phyloP scores from a whole-genome alignment of 225 moss, liverwort and hornwort species.

The Physcomitrium patens region DNA sequence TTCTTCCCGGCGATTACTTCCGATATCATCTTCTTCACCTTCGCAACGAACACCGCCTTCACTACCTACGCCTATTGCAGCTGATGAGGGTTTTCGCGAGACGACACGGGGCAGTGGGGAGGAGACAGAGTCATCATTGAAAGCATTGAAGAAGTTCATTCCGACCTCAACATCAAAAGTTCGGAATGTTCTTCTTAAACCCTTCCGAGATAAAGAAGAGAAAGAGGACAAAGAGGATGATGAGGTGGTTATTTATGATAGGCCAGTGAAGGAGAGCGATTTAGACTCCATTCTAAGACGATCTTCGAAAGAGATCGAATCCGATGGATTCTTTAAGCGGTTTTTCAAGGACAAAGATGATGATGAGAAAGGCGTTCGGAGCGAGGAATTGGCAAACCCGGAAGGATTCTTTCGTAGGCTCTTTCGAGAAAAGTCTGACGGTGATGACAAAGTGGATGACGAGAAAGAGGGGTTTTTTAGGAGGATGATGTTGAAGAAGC shows the following conservation, averaged over 20 bases:
- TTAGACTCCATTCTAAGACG: constrained; percentile 85
- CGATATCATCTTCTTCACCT: constrained; percentile 83
- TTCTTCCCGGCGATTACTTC: constrained; percentile 87
- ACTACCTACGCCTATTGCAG: constrained; percentile 53
- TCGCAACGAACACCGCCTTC: constrained; percentile 69
- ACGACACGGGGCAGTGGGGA: constrained; percentile 59
- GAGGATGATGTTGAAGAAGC: constrained; percentile 79
- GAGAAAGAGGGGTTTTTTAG: constrained; percentile 97
- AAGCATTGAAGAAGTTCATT: constrained; percentile 88
- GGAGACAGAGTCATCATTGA: constrained; percentile 87
- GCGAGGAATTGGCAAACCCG: constrained; percentile 74
- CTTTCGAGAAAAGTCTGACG: constrained; percentile 81
- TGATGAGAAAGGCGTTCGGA: constrained; percentile 82
- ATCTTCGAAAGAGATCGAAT: constrained; percentile 76
- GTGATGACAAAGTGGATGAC: constrained; percentile 81
- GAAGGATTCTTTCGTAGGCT: constrained; percentile 90
- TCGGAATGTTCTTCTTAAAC: constrained; percentile 92
- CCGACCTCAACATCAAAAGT: constrained; percentile 87
- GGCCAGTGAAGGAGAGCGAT: constrained; percentile 78
- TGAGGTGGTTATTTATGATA: constrained; percentile 61
- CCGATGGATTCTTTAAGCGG: constrained; percentile 86
- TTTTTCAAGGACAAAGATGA: constrained; percentile 94
- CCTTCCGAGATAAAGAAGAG: constrained; percentile 95
- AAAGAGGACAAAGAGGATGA: constrained; percentile 52
- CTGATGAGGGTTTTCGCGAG: constrained; percentile 82